These are phyloP conservation scores for Apiospora saccharicola DNA, from an alignment of 2,329 filamentous ascomycete species.

Conservation along the genomic window DNA sequence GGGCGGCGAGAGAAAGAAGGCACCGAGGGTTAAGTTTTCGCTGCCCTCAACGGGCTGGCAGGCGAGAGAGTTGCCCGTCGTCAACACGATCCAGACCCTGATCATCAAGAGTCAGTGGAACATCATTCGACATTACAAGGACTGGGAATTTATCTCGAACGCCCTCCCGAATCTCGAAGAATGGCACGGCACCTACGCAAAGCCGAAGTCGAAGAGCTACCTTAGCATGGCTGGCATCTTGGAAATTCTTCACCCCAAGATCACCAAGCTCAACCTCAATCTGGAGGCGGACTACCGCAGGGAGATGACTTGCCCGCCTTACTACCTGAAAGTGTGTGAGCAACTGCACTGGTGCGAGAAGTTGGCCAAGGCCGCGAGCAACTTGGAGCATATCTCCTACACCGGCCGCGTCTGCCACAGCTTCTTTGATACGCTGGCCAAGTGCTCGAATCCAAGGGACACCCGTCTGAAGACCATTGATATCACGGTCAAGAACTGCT, in stretches of 20 bases:
- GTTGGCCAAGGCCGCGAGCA: constrained; percentile 66
- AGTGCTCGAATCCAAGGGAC: constrained; percentile 54
- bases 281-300: constrained; percentile 76
- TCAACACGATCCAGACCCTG: constrained; percentile 69
- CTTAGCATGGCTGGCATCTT: constrained; percentile 72
- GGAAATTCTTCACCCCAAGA: constrained; percentile 60
- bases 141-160: constrained; percentile 67
- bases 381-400: constrained; percentile 73
- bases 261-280: constrained; percentile 71
- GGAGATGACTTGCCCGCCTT: constrained; percentile 66
- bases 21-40: constrained; percentile 70
- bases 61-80: constrained; percentile 49
- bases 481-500: constrained; percentile 78
- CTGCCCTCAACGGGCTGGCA: constrained; percentile 32
- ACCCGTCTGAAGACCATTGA: constrained; percentile 71
- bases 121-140: constrained; percentile 67
- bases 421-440: constrained; percentile 70
- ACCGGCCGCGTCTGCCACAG: constrained; percentile 74
- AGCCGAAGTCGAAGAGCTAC: constrained; percentile 78
- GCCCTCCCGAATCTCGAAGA: constrained; percentile 72
- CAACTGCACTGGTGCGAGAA: constrained; percentile 70
- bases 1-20: constrained; percentile 79
- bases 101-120: constrained; percentile 82
- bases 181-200: constrained; percentile 71
- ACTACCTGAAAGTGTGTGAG: constrained; percentile 66